Conservation (phyloP, 441 rosid species). For the Flueggea neowawraea region DNA sequence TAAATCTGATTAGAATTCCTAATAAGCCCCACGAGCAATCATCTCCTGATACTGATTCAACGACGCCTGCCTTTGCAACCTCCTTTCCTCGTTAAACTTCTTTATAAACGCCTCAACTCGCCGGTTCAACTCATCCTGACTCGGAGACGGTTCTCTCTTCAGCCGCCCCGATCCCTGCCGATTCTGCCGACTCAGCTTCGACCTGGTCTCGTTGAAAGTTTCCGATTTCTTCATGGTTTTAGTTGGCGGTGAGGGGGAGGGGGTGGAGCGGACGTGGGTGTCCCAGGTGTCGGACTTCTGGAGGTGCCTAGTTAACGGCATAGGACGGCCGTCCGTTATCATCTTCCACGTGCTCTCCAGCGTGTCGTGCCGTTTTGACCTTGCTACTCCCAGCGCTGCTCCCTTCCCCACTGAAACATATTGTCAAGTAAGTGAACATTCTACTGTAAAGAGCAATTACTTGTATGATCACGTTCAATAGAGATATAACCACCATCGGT, state of each 20-base stretch:
- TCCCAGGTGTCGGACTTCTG: slow-evolving; percentile 56
- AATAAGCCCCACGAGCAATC: slow-evolving; percentile 24
- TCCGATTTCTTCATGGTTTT: slow-evolving; percentile 45
- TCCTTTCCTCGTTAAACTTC: slow-evolving; percentile 79
- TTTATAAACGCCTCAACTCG: slow-evolving; percentile 77
- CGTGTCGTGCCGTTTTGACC: slow-evolving; percentile 49
- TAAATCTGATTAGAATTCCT: too few species aligned
- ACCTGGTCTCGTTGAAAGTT: slow-evolving; percentile 41
- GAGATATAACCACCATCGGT: too few species aligned
- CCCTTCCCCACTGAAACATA: slow-evolving; percentile 15
- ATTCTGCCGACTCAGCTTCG: slow-evolving; percentile 10
- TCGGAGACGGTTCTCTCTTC: slow-evolving; percentile 60
- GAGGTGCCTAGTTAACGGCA: slow-evolving; percentile 58
- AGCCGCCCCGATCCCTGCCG: slow-evolving; percentile 25
- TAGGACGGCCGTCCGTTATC: slow-evolving; percentile 62
- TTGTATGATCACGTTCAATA: too few species aligned
- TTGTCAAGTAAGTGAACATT: too few species aligned
- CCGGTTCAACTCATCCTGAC: slow-evolving; percentile 86
- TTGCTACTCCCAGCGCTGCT: slow-evolving; percentile 41
- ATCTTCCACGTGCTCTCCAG: slow-evolving; percentile 74
- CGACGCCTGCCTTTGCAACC: slow-evolving; percentile 64
- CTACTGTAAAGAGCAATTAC: too few species aligned
- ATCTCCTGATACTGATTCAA: slow-evolving; percentile 47
- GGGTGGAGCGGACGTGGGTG: slow-evolving; percentile 8
- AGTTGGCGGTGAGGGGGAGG: slow-evolving; percentile 11